Evolutionary conservation across 768 basidiomycete genomes (phyloP).

Genomic region (Suillus lakei): DNA sequence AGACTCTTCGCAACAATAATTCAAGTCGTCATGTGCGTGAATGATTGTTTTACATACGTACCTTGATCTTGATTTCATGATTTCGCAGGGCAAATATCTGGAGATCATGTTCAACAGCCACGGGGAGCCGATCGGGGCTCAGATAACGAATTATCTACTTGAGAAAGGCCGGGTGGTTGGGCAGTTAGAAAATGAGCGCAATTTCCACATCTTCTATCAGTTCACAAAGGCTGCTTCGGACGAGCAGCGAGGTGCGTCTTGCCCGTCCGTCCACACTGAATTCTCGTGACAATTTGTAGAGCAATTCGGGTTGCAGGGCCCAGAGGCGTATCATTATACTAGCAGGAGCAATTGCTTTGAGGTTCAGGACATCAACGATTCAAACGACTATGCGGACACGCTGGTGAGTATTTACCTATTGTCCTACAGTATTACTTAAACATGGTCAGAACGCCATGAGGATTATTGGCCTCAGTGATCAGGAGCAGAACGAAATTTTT

Average conservation of each 20-base stretch:
- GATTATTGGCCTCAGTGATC: slow-evolving; percentile 81
- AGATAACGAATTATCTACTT: slow-evolving; percentile 97
- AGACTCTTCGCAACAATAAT: slow-evolving; percentile 98
- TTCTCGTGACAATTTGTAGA: slow-evolving; percentile 53
- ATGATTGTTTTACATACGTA: neutral
- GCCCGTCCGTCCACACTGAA: neutral
- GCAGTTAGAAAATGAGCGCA: slow-evolving; percentile 94
- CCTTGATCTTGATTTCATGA: slow-evolving; percentile 5
- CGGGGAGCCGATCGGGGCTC: slow-evolving; percentile 95
- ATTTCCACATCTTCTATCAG: slow-evolving; percentile 99
- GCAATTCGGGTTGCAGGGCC: slow-evolving; percentile 93
- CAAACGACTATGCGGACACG: slow-evolving; percentile 86
- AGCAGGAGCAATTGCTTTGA: slow-evolving; percentile 91
- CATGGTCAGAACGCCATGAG: slow-evolving; percentile 84
- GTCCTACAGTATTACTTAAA: slow-evolving; percentile 11
- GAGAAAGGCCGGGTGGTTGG: slow-evolving; percentile 98
- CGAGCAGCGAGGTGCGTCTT: slow-evolving; percentile 78
- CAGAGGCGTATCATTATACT: slow-evolving; percentile 94
- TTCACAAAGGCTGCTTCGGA: slow-evolving; percentile 94
- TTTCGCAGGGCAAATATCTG: slow-evolving; percentile 89
- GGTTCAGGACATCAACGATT: slow-evolving; percentile 90
- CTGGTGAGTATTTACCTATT: slow-evolving; percentile 55
- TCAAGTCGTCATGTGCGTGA: slow-evolving; percentile 92
- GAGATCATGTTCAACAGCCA: slow-evolving; percentile 98
- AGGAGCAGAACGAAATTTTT: slow-evolving; percentile 92